These are phyloP conservation scores for Amanita polypyramis DNA, from an alignment of 768 basidiomycete species.

Conservation along the genomic window DNA sequence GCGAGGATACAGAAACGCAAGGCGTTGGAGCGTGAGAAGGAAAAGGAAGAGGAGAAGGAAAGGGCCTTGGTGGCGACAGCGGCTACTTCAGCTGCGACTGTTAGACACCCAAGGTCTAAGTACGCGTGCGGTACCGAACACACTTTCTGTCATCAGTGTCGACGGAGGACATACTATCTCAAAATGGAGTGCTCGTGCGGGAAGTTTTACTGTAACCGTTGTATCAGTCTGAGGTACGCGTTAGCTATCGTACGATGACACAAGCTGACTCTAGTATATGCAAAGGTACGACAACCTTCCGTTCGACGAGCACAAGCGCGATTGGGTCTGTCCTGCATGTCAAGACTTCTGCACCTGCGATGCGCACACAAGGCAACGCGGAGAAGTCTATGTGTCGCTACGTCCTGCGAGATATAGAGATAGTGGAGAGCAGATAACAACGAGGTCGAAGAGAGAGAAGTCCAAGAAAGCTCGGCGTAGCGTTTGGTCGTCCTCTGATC, in stretches of 20 bases:
- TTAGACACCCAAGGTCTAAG: slow-evolving; percentile 8
- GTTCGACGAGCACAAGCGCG: slow-evolving; percentile 11
- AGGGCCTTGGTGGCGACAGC: neutral
- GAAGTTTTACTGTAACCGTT: slow-evolving; percentile 10
- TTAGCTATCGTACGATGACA: neutral
- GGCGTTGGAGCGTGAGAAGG: slow-evolving; percentile 3
- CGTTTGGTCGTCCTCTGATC: neutral
- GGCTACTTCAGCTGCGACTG: neutral
- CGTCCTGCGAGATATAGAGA: slow-evolving; percentile 2
- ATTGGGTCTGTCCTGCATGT: slow-evolving; percentile 37
- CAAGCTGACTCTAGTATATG: neutral
- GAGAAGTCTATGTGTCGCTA: slow-evolving; percentile 33
- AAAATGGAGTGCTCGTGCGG: slow-evolving; percentile 14
- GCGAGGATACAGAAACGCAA: slow-evolving; percentile 5
- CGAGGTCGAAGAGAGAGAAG: neutral
- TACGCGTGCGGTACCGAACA: neutral
- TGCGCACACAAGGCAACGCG: slow-evolving; percentile 29
- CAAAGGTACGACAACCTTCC: slow-evolving; percentile 18
- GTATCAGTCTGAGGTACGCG: slow-evolving; percentile 13
- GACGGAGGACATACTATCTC: slow-evolving; percentile 5
- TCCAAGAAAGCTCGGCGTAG: neutral
- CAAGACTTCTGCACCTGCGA: slow-evolving; percentile 38
- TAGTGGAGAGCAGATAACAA: neutral
- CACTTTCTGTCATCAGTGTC: slow-evolving; percentile 17
- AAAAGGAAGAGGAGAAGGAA: slow-evolving; percentile 1